Evolutionary conservation across 306 rosid species (phyloP).

Genomic region (Vigna unguiculata): DNA sequence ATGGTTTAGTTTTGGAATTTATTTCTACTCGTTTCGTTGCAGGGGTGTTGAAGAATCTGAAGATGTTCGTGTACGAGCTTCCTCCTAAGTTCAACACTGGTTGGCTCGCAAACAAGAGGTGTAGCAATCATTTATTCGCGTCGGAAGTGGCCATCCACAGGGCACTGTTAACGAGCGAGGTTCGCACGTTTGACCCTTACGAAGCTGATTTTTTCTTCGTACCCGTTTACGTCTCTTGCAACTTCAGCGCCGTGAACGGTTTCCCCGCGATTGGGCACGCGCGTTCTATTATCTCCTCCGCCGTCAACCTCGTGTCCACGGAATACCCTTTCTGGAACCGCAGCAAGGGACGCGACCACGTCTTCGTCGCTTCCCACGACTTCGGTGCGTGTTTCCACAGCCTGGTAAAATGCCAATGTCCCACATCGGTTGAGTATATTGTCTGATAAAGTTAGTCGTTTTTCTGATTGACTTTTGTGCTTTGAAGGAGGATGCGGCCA

Average conservation of each 20-base stretch:
- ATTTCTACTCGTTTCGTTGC: not conserved
- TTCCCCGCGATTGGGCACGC: not conserved
- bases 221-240: slow-evolving; percentile 95
- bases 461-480: no score
- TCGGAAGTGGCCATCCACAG: slow-evolving; percentile 90
- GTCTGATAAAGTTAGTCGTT: no score
- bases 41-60: slow-evolving; percentile 58
- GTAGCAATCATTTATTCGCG: slow-evolving; percentile 81
- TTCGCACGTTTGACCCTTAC: slow-evolving; percentile 75
- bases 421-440: not conserved
- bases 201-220: slow-evolving; percentile 95
- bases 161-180: slow-evolving; percentile 69
- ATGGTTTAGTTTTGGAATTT: not conserved
- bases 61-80: slow-evolving; percentile 76
- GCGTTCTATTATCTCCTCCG: not conserved
- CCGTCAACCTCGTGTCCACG: not conserved
- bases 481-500: slow-evolving; percentile 80
- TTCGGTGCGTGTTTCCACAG: slow-evolving; percentile 1
- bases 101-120: slow-evolving; percentile 72
- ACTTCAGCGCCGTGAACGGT: slow-evolving; percentile 82
- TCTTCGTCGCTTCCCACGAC: slow-evolving; percentile 10
- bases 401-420: not conserved
- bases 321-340: not conserved
- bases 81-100: slow-evolving; percentile 74
- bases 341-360: slow-evolving; percentile 2